Evolutionary conservation across 75 land plant genomes (phyloP).

Genomic region (Pinus tabuliformis): DNA sequence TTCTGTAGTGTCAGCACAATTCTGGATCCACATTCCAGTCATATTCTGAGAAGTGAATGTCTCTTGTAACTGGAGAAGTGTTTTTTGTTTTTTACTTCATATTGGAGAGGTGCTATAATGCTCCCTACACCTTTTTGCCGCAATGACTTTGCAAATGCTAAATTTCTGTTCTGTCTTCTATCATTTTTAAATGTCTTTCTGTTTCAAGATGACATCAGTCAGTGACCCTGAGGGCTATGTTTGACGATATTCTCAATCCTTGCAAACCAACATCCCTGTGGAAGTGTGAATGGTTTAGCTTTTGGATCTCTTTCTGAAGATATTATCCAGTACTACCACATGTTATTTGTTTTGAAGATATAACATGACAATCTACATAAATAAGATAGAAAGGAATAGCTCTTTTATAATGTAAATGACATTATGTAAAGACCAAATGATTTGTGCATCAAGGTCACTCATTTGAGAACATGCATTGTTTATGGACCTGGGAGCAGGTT

Average conservation of each 20-base stretch:
- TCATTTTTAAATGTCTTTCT: background rate
- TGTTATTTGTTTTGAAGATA: background rate
- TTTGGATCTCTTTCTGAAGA: background rate
- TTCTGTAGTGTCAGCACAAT: background rate
- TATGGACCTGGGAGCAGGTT: constrained; percentile 44
- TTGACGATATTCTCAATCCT: background rate
- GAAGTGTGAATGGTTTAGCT: background rate
- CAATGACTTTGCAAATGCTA: background rate
- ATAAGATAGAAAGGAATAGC: background rate
- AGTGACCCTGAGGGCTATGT: background rate
- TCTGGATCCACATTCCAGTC: background rate
- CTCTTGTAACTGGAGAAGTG: background rate
- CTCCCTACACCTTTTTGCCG: background rate
- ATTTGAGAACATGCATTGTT: background rate
- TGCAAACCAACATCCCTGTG: background rate
- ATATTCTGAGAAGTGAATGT: background rate
- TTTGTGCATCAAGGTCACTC: background rate
- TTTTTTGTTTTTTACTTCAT: too few species aligned
- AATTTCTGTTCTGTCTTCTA: background rate
- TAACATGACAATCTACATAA: background rate
- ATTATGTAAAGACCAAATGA: background rate
- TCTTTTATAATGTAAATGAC: background rate
- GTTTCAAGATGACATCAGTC: background rate
- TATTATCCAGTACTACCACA: background rate
- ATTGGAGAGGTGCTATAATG: background rate